These are phyloP conservation scores for Rhizopogon salebrosus DNA, from an alignment of 768 basidiomycete species.

Conservation along the genomic window DNA sequence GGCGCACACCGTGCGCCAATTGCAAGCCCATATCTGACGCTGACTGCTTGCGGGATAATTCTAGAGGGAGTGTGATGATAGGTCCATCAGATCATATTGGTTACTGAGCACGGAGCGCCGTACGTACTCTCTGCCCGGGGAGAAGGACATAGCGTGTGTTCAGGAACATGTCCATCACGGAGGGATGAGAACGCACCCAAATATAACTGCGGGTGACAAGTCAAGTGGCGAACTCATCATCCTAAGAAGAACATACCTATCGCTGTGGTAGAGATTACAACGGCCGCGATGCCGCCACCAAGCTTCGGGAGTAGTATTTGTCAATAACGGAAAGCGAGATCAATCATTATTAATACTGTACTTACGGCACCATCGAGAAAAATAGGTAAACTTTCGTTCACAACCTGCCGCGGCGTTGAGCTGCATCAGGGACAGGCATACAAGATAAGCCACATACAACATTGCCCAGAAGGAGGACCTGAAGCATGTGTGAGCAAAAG, in stretches of 20 bases:
- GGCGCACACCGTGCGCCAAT: conserved; percentile 79
- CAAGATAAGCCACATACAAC: conserved; percentile 49
- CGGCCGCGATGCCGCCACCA: conserved; percentile 70
- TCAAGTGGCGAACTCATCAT: not conserved
- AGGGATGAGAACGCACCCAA: conserved; percentile 50
- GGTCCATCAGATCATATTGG: not conserved
- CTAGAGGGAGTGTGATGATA: conserved; percentile 23
- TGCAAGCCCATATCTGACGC: conserved; percentile 71
- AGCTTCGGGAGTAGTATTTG: conserved; percentile 24
- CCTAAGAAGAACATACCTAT: conserved; percentile 31
- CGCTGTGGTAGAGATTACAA: conserved; percentile 69
- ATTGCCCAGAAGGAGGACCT: conserved; percentile 86
- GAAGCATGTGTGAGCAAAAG: not conserved
- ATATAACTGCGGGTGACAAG: conserved; percentile 52
- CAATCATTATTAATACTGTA: not conserved
- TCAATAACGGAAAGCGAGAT: not conserved
- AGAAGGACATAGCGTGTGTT: not conserved
- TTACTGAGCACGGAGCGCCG: not conserved
- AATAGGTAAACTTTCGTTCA: conserved; percentile 81
- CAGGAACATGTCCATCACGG: not conserved
- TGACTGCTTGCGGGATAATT: conserved; percentile 70
- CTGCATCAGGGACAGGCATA: not conserved
- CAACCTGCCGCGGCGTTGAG: conserved; percentile 45
- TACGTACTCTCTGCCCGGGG: conserved; percentile 33
- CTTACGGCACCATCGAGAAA: conserved; percentile 69